phyloP scores from a whole-genome alignment of 345 rosid genomes.

The Euphorbia lathyris region DNA sequence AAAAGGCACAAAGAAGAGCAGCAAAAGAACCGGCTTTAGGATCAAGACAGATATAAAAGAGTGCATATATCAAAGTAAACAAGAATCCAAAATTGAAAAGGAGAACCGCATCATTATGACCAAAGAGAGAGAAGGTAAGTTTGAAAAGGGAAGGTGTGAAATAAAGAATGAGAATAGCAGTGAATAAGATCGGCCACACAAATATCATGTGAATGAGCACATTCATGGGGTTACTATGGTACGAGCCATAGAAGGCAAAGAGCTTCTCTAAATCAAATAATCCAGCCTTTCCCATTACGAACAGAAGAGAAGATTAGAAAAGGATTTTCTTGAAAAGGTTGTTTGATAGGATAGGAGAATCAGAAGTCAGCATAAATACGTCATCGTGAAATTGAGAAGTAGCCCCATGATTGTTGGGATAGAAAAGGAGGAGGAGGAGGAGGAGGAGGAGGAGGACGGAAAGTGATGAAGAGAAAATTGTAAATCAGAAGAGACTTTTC shows the following conservation, averaged over 20 bases:
- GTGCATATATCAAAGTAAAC: slow-evolving; percentile 39
- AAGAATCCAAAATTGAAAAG: slow-evolving; percentile 52
- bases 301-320: too few relatives aligned
- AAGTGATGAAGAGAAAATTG: too few relatives aligned
- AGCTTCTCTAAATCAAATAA: slow-evolving; percentile 71
- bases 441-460: too few relatives aligned
- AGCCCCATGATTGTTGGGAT: too few relatives aligned
- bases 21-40: slow-evolving; percentile 59
- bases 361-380: too few relatives aligned
- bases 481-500: too few relatives aligned
- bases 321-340: slow-evolving; percentile 8
- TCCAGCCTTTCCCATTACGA: slow-evolving; percentile 38
- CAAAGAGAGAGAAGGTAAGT: slow-evolving; percentile 34
- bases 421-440: too few relatives aligned
- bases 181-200: slow-evolving; percentile 68
- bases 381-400: too few relatives aligned
- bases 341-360: neutral
- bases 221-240: slow-evolving; percentile 74
- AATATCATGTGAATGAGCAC: slow-evolving; percentile 45
- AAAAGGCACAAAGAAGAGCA: slow-evolving; percentile 44
- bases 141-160: slow-evolving; percentile 49
- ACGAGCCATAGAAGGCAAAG: slow-evolving; percentile 92
- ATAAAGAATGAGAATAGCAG: slow-evolving; percentile 44
- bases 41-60: slow-evolving; percentile 48
- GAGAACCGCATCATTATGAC: slow-evolving; percentile 24